Evolutionary conservation across 164 flowering plant genomes (phyloP).

Genomic region (Sedum album): DNA sequence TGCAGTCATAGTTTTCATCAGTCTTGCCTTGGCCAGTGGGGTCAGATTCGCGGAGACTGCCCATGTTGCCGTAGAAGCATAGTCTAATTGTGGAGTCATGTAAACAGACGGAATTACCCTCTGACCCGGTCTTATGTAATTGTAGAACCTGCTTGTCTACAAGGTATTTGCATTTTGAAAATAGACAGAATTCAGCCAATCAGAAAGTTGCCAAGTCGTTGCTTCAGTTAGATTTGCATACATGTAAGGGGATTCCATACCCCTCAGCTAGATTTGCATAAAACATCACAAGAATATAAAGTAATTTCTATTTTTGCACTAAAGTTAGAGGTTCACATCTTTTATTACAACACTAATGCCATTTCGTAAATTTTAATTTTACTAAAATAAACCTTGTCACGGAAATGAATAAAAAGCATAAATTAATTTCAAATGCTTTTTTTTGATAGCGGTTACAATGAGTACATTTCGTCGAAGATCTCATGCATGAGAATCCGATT

Average conservation of each 20-base stretch:
- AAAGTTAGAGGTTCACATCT: too few species aligned
- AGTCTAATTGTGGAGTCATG: background rate
- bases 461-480: too few species aligned
- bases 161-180: background rate
- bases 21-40: slow-evolving; percentile 67
- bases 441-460: too few species aligned
- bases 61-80: slow-evolving; percentile 65
- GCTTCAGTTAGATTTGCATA: background rate
- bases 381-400: too few species aligned
- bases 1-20: slow-evolving; percentile 70
- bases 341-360: too few species aligned
- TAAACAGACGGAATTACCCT: background rate
- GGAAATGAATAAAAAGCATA: too few species aligned
- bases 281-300: too few species aligned
- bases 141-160: background rate
- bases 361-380: too few species aligned
- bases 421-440: too few species aligned
- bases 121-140: background rate
- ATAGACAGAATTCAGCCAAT: background rate
- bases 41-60: slow-evolving; percentile 70
- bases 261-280: too few species aligned
- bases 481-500: too few species aligned
- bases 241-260: background rate
- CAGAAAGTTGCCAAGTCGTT: background rate
- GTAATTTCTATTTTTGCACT: too few species aligned